A percentile compares a stretch with the other conserved stretches of the same genome.
phyloP scores from a whole-genome alignment of 768 basidiomycete species.

The Russula vinacea region DNA sequence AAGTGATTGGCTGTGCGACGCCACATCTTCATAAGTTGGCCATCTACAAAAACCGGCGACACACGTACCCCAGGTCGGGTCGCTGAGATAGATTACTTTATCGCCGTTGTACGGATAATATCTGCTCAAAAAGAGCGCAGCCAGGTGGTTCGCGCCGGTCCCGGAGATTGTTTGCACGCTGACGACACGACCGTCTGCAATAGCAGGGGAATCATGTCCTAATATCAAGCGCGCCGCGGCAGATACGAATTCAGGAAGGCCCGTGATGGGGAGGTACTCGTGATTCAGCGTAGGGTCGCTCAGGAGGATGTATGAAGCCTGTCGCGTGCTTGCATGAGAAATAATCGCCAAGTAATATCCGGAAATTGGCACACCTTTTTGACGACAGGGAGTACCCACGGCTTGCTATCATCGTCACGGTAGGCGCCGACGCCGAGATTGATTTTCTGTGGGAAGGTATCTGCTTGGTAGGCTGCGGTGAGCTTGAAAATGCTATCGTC shows the following conservation, averaged over 20 bases:
- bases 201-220: conserved; percentile 64
- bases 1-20: conserved; percentile 71
- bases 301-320: conserved; percentile 74
- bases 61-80: conserved; percentile 89
- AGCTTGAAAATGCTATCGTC: conserved; percentile 78
- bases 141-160: conserved; percentile 94
- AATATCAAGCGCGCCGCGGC: conserved; percentile 83
- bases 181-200: conserved; percentile 66
- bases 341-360: neutral
- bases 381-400: conserved; percentile 90
- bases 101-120: conserved; percentile 72
- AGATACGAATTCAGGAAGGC: conserved; percentile 75
- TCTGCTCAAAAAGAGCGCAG: conserved; percentile 76
- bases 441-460: conserved; percentile 71
- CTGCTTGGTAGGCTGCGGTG: conserved; percentile 84
- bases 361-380: conserved; percentile 65
- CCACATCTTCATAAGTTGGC: neutral
- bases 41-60: conserved; percentile 5
- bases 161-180: conserved; percentile 94
- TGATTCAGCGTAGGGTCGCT: conserved; percentile 75
- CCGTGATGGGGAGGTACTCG: conserved; percentile 90
- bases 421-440: conserved; percentile 94
- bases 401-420: conserved; percentile 80
- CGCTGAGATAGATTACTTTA: conserved; percentile 77
- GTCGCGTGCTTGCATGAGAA: neutral